Evolutionary conservation across 2,329 filamentous ascomycete genomes (phyloP).

Genomic region (Tolypocladium amazonense): DNA sequence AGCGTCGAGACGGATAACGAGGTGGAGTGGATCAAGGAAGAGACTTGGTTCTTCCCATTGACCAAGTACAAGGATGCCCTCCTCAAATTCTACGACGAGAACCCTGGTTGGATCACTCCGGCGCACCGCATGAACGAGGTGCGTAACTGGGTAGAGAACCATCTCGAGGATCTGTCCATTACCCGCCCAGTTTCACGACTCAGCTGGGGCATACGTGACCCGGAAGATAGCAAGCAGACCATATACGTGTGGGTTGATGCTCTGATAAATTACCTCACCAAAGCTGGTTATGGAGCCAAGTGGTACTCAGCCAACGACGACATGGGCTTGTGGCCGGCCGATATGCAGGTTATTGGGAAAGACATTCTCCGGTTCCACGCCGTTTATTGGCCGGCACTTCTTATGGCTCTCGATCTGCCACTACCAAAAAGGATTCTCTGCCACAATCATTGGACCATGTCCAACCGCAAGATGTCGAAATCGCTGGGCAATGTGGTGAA

Average conservation of each 20-base stretch:
- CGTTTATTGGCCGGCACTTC: constrained; percentile 94
- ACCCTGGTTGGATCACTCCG: constrained; percentile 71
- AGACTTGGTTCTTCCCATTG: constrained; percentile 89
- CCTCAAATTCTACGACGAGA: constrained; percentile 67
- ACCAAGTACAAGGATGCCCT: constrained; percentile 72
- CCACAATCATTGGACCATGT: constrained; percentile 94
- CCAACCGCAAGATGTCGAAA: constrained; percentile 90
- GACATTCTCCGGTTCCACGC: constrained; percentile 95
- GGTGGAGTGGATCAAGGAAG: constrained; percentile 90
- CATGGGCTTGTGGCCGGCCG: constrained; percentile 71
- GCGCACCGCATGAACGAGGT: constrained; percentile 65
- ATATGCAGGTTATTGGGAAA: constrained; percentile 90
- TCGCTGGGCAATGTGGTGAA: constrained; percentile 92
- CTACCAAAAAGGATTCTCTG: constrained; percentile 71
- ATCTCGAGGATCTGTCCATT: constrained; percentile 79
- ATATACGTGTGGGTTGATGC: constrained; percentile 99
- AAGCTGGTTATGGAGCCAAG: constrained; percentile 56
- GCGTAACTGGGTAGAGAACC: constrained; percentile 61
- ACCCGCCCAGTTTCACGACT: constrained; percentile 72
- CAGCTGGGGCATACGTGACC: constrained; percentile 82
- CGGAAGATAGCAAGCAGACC: constrained; percentile 73
- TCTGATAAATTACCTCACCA: constrained; percentile 86
- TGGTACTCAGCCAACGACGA: constrained; percentile 57
- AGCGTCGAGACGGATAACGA: constrained; percentile 82
- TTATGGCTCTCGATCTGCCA: constrained; percentile 77